These are phyloP conservation scores for Aspergillus fructus DNA, from an alignment of 2,329 filamentous ascomycete genomes.

Conservation along the genomic window DNA sequence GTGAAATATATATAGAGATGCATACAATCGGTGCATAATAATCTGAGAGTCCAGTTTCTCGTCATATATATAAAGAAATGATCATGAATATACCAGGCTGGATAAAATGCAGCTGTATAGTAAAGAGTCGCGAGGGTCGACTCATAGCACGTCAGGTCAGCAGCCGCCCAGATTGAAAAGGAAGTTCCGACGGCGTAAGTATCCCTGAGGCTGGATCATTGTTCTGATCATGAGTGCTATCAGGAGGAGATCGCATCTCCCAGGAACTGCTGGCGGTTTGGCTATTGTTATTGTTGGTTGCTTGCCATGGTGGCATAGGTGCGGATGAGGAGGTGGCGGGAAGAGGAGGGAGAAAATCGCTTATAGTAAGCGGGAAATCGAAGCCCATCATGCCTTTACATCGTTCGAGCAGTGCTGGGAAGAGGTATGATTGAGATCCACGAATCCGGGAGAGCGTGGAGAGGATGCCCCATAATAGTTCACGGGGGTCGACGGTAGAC, in stretches of 20 bases:
- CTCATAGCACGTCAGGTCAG: background rate
- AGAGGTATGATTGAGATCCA: constrained; percentile 39
- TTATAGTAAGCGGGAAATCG: constrained; percentile 29
- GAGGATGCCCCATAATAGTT: constrained; percentile 41
- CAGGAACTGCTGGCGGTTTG: background rate
- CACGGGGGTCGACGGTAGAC: constrained; percentile 30
- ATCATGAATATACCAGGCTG: too few relatives aligned
- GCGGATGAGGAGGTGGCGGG: constrained; percentile 6
- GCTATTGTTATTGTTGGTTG: background rate
- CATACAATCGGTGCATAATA: too few relatives aligned
- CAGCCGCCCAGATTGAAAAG: constrained; percentile 1
- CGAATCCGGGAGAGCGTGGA: constrained; percentile 38
- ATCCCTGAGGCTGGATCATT: constrained; percentile 7
- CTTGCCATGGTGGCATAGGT: background rate
- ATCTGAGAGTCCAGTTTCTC: too few relatives aligned
- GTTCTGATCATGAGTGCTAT: background rate
- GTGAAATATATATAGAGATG: too few relatives aligned
- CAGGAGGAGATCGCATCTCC: constrained; percentile 5
- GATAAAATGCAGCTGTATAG: background rate
- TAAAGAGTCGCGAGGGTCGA: too few relatives aligned
- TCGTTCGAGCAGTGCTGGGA: constrained; percentile 33
- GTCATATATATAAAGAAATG: too few relatives aligned
- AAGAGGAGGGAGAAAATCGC: constrained; percentile 28
- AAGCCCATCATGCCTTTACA: constrained; percentile 32
- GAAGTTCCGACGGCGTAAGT: constrained; percentile 2